Evolutionary conservation across 2,329 filamentous ascomycete species (phyloP), one percentile per base, ranked within the genome.

Genomic region (Hypomyces rosellus): DNA sequence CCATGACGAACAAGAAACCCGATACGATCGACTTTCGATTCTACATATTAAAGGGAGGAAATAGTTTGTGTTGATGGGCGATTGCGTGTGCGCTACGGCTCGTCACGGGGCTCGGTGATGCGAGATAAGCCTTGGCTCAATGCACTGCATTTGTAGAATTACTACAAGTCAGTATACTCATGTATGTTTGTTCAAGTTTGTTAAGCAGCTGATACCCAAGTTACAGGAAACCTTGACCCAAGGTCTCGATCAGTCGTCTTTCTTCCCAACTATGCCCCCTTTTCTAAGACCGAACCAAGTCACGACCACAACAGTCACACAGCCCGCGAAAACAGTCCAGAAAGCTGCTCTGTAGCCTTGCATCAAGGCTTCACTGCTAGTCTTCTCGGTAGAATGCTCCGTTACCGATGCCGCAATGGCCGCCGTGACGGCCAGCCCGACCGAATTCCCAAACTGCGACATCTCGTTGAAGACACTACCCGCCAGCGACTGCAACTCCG

Each of bases 391-490:
- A 1, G 65, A 67, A 15, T 71, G 64, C 20, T 71, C 65, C 1
- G 72, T 75, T 1, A 77, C 70, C 3, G 68, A 68, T 0, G 69
- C 64, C 2, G 73, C 67, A 33, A 81, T 74, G 0, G 76, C 71
- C 9, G 74, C 74, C 8, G 74, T 73, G 2, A 77, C 61, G 7
- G 76, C 76, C 3, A 82, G 59, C 0, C 77, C 78, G 1, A 82
- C 66, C 0, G 74, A 71, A 15, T 71, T 77, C 0, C 80, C 81
- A 49, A 84, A 77, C 50, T 83, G 78, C 0, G 72, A 71, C 1
- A 79, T 70, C 2, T 77, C 80, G 47, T 79, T 82, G 63, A 84
- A 84, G 0, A 84, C 77, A 0, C 75, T 80, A 0, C 80, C 80
- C 0, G 78, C 81, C 1, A 84, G 67, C 0, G 75, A 78, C 51